These are phyloP conservation scores for Neoboletus magnificus DNA, from an alignment of 768 basidiomycete genomes.

Conservation along the genomic window DNA sequence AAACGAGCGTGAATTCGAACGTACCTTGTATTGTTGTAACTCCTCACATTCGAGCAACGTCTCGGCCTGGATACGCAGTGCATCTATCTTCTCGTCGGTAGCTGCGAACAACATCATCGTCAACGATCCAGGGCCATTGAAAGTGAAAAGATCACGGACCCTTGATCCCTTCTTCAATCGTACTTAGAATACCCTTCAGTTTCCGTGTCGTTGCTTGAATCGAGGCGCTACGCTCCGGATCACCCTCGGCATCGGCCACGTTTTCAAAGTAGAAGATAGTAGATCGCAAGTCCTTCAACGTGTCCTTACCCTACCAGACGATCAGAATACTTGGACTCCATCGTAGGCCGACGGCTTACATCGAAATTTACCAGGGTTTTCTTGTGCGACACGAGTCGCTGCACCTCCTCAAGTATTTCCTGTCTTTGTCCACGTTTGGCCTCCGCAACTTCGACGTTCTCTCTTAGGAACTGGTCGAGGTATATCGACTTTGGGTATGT, in stretches of 20 bases:
- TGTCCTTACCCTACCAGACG: slow-evolving; percentile 54
- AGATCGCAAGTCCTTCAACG: slow-evolving; percentile 56
- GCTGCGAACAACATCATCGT: slow-evolving; percentile 34
- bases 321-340: not conserved
- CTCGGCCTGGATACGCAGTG: slow-evolving; percentile 43
- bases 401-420: slow-evolving; percentile 47
- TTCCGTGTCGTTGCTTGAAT: slow-evolving; percentile 47
- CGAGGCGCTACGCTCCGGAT: slow-evolving; percentile 42
- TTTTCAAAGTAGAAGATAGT: slow-evolving; percentile 70
- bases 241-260: slow-evolving; percentile 49
- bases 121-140: not conserved
- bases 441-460: slow-evolving; percentile 47
- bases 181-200: slow-evolving; percentile 49
- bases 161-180: slow-evolving; percentile 51
- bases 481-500: slow-evolving; percentile 63
- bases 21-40: slow-evolving; percentile 56
- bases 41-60: slow-evolving; percentile 60
- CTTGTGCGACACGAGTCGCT: slow-evolving; percentile 43
- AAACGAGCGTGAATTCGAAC: slow-evolving; percentile 15
- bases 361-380: slow-evolving; percentile 50
- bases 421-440: slow-evolving; percentile 34
- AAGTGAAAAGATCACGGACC: slow-evolving; percentile 34
- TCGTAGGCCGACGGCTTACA: slow-evolving; percentile 38
- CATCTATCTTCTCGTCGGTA: slow-evolving; percentile 47
- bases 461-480: slow-evolving; percentile 67